These are phyloP conservation scores for Tetrahymena borealis DNA, from an alignment of 73 alveolate species.

Conservation along the genomic window DNA sequence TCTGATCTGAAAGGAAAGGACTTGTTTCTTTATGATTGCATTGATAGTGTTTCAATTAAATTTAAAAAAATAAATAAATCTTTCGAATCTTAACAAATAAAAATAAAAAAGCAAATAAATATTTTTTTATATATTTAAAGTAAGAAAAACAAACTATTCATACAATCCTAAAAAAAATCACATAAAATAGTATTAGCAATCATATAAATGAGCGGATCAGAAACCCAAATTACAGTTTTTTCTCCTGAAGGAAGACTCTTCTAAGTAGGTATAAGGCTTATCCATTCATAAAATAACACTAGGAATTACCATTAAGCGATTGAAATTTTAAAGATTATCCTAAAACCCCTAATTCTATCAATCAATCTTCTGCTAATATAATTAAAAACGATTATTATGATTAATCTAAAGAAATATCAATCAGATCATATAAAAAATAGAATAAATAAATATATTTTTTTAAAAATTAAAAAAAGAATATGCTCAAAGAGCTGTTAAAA, in stretches of 20 bases:
- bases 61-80: neutral
- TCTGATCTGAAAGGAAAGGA: neutral
- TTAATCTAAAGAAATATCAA: too few species aligned
- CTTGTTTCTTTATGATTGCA: neutral
- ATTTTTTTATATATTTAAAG: neutral
- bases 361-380: too few species aligned
- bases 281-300: too few species aligned
- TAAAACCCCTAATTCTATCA: too few species aligned
- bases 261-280: conserved; percentile 54
- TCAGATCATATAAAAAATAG: too few species aligned
- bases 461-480: conserved; percentile 48
- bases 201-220: conserved; percentile 38
- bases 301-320: too few species aligned
- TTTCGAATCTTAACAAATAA: neutral
- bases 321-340: too few species aligned
- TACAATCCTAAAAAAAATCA: neutral
- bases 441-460: too few species aligned
- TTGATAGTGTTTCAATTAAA: neutral
- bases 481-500: conserved; percentile 91
- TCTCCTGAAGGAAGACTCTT: conserved; percentile 93
- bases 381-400: neutral
- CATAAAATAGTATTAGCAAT: neutral
- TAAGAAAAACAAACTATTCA: neutral
- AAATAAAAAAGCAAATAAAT: neutral
- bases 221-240: conserved; percentile 82